A percentile compares a stretch with the other conserved stretches of the same genome.
These are phyloP conservation scores for Pyricularia pennisetigena DNA, from an alignment of 2,329 filamentous ascomycete genomes.

Conservation along the genomic window DNA sequence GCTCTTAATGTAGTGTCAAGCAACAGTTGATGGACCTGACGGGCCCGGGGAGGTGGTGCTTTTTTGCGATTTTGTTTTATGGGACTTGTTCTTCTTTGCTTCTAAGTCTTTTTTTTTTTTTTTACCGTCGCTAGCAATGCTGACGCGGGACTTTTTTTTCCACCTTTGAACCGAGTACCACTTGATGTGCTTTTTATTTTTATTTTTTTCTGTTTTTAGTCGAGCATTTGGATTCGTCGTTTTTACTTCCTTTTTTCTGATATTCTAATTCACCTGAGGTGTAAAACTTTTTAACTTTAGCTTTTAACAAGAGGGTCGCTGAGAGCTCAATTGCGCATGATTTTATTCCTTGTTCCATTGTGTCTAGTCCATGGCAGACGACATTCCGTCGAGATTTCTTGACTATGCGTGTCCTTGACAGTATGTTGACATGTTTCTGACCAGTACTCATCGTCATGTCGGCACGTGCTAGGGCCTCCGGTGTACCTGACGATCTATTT, in stretches of 20 bases:
- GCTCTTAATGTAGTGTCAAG: not conserved
- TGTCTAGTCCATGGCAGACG: too few relatives aligned
- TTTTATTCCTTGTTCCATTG: not conserved
- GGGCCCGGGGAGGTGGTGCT: not conserved
- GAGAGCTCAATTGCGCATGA: not conserved
- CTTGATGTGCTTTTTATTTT: not conserved
- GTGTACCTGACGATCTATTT: not conserved
- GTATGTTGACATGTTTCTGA: not conserved
- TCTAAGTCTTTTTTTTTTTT: not conserved
- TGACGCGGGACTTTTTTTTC: not conserved
- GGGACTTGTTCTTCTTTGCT: not conserved
- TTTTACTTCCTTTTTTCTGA: not conserved
- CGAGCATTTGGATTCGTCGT: not conserved
- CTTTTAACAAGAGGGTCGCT: not conserved
- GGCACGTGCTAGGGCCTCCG: too few relatives aligned
- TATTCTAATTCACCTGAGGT: not conserved
- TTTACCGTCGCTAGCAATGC: not conserved
- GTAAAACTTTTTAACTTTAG: not conserved
- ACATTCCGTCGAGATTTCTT: not conserved
- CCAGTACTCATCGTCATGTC: not conserved
- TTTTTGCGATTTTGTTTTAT: not conserved
- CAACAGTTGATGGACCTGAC: not conserved
- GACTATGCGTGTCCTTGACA: not conserved
- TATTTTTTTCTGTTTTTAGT: too few relatives aligned
- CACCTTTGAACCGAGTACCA: not conserved